Base-by-base conservation (phyloP, 2,329 filamentous ascomycete genomes). In the Penicillium sp. region DNA sequence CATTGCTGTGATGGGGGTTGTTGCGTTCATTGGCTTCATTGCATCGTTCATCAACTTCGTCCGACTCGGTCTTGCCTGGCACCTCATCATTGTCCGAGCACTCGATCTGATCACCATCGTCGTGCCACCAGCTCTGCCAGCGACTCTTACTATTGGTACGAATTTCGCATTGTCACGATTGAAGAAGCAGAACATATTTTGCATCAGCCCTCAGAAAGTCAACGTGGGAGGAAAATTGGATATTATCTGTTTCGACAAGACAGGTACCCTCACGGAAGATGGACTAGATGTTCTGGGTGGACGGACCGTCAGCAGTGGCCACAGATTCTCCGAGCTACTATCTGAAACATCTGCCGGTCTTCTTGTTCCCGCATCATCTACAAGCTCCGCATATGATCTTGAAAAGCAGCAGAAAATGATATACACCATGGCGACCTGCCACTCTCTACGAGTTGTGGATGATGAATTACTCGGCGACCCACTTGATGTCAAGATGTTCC, bases 191-290 rank as follows among this genome's bases (percentile, higher is more conserved):
- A 83, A 91, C 36, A 97, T 99, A 30, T 99, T 96, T 68, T 99
- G 94, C 67, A 99, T 97, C 65, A 97, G 93, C 60, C 94, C 95
- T 0, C 94, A 99, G 67, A 84, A 73, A 64, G 93, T 99, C 50
- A 99, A 97, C 65, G 91, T 99, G 5, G 94, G 90, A 13, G 94
- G 95, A 43, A 97, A 97, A 72, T 77, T 99, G 3, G 94, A 99
- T 67, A 84, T 97, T 9, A 89, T 99, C 75, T 97, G 93, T 72
- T 99, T 99, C 59, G 94, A 99, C 75, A 99, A 99, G 75, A 99
- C 94, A 0, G 94, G 94, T n/a, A 99, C 94, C 0, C 77, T 99
- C 47, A 99, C 94, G 0, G 94, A 97, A 72, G 94, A 99, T 70
- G 94, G 94, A 0, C 76, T 99, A 34, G 95, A 99, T 69, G 90